Base-by-base conservation (phyloP, 768 basidiomycete species). In the Trametes sanguinea region DNA sequence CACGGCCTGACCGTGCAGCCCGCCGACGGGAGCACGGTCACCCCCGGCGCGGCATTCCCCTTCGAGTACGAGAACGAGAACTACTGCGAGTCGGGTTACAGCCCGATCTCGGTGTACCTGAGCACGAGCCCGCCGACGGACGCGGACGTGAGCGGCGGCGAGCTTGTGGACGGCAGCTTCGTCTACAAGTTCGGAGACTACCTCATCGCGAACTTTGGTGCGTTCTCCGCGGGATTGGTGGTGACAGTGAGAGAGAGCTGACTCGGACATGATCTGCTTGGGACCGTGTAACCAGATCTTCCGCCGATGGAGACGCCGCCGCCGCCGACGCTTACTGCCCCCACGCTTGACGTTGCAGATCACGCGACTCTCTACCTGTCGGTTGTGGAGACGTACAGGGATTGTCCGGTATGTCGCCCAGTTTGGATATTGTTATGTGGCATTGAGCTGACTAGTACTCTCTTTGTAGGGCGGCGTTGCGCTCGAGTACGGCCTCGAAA, bases 191-290 rank as follows among this genome's bases (percentile, higher is more conserved):
- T 68, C 33, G 67, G 67, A 29, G 58, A 65, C 47, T 66, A 30
- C 58, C 63, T 68, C 17, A 52, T 64, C 39, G 46, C 67, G 2
- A 68, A 68, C 61, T 68, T 68, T 40, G 67, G 65, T 68, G 35
- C 37, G 35, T 37, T 37, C 35, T 11, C 35, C 6, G 35, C 35
- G 35, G 35, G 35, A 11, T 11, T 37, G 35, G 6, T 11, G 6
- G 35, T 11, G 35, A 6, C 11, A 6, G 35, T 6, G 35, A 11
- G 35, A 37, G 35, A 6, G 35, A 37, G 35, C 35, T 37, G 35
- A 22, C 27, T n/a, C 37, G 13, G 22, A 22, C 22, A 22, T 22
- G 22, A 22, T 22, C 22, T 22, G 10, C 6, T 10, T 9, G 14
- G 32, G 54, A 45, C 30, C 22, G 22, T 22, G 22, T 22, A 7